Conservation (phyloP, 1,284 basidiomycete species). For the Vanrija humicola region DNA sequence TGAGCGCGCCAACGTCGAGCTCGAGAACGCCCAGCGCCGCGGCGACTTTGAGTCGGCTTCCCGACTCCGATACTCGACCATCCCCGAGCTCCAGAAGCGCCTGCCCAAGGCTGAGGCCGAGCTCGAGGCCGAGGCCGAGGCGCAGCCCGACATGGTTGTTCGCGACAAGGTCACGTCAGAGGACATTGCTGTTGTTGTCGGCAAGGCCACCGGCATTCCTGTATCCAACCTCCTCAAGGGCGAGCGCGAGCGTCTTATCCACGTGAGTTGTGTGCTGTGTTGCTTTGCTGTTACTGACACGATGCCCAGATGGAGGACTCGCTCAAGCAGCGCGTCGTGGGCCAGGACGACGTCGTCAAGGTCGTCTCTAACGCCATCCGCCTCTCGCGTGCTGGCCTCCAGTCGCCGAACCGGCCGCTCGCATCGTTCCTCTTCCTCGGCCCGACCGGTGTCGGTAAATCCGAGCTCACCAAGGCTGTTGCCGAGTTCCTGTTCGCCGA, state of each 20-base stretch:
- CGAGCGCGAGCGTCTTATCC: conserved; percentile 83
- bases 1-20: conserved; percentile 77
- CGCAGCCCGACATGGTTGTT: conserved; percentile 59
- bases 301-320: conserved; percentile 68
- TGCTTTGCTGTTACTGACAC: neutral
- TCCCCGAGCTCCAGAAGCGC: conserved; percentile 73
- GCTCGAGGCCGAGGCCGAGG: conserved; percentile 54
- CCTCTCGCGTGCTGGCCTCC: conserved; percentile 83
- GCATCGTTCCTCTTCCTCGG: conserved; percentile 88
- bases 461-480: conserved; percentile 80
- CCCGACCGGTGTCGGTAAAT: conserved; percentile 71
- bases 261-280: conserved; percentile 52
- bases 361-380: conserved; percentile 83
- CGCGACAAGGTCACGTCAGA: conserved; percentile 82
- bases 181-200: conserved; percentile 83
- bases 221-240: conserved; percentile 83
- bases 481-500: conserved; percentile 84
- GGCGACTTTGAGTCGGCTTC: conserved; percentile 79
- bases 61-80: conserved; percentile 72
- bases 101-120: conserved; percentile 61
- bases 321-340: conserved; percentile 71
- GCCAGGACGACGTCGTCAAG: conserved; percentile 77
- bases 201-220: conserved; percentile 87
- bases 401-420: conserved; percentile 78
- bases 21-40: conserved; percentile 81